These are phyloP conservation scores for Zygotorulaspora chibaensis DNA, from an alignment of 805 yeast species.

Conservation along the genomic window DNA sequence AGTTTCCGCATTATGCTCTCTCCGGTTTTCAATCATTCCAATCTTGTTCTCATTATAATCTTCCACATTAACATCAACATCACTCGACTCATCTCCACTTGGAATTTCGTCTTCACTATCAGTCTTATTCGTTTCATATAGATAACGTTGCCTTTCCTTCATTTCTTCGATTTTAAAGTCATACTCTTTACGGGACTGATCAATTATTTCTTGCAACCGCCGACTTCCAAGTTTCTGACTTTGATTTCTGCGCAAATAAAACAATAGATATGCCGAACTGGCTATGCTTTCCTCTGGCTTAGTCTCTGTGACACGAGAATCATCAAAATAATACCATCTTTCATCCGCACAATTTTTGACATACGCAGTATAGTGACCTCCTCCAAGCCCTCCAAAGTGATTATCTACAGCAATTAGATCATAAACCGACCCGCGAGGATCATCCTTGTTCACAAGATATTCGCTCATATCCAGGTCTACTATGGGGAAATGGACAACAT, in stretches of 20 bases:
- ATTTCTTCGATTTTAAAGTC: constrained; percentile 24
- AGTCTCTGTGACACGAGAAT: constrained; percentile 63
- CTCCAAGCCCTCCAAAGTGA: constrained; percentile 94
- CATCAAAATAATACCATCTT: constrained; percentile 89
- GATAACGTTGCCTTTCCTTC: constrained; percentile 20
- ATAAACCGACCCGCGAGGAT: constrained; percentile 44
- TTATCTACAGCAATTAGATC: constrained; percentile 92
- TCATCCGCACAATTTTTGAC: constrained; percentile 72
- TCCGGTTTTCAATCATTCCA: not conserved
- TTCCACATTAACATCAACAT: constrained; percentile 17
- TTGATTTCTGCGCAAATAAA: constrained; percentile 57
- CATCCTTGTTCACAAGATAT: constrained; percentile 42
- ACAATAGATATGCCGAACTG: constrained; percentile 81
- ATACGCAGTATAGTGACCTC: constrained; percentile 94
- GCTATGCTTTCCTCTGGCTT: constrained; percentile 58
- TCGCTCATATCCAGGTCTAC: constrained; percentile 68
- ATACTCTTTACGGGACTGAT: constrained; percentile 38
- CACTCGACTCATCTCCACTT: constrained; percentile 10
- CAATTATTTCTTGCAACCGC: constrained; percentile 39
- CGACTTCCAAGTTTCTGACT: constrained; percentile 45
- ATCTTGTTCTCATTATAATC: constrained; percentile 3
- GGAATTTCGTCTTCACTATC: constrained; percentile 20
- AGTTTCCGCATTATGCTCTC: not conserved
- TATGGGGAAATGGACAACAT: constrained; percentile 81
- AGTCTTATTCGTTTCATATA: constrained; percentile 28